These are phyloP conservation scores for Antitrichia curtipendula DNA, from an alignment of 225 moss, liverwort and hornwort species.

Conservation along the genomic window DNA sequence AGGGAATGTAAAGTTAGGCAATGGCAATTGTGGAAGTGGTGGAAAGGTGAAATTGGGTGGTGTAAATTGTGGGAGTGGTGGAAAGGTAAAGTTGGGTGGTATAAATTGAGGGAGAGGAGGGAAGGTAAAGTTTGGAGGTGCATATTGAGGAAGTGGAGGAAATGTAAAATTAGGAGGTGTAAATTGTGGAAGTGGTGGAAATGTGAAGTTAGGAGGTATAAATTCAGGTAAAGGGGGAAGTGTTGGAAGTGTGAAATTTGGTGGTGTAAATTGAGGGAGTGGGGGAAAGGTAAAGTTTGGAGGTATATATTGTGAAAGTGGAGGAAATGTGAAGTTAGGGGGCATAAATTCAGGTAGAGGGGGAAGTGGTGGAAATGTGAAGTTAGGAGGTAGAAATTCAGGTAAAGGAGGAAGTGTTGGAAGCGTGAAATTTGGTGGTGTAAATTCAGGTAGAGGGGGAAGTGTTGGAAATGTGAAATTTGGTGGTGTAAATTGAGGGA, in stretches of 20 bases:
- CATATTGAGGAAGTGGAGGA: neutral
- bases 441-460: neutral
- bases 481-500: neutral
- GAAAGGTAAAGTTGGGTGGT: neutral
- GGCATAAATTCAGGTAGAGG: neutral
- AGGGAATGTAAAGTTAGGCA: neutral
- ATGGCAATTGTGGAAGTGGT: too few species aligned
- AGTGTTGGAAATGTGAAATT: neutral
- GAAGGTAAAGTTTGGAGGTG: fast-evolving
- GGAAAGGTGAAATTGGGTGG: neutral
- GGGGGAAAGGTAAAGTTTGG: neutral
- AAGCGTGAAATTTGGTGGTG: neutral
- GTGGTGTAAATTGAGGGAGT: neutral
- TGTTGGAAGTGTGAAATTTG: neutral
- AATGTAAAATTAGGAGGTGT: fast-evolving
- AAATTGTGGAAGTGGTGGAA: neutral
- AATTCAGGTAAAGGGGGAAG: neutral
- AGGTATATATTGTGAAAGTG: neutral
- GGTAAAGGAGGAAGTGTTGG: neutral
- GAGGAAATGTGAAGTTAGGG: neutral
- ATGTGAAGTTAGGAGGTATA: neutral
- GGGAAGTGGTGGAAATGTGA: neutral
- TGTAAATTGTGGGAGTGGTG: neutral
- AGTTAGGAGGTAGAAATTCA: neutral
- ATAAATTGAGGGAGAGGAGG: neutral